These are phyloP conservation scores for Cornus controversa DNA, from an alignment of 148 eudicot genomes.

Conservation along the genomic window DNA sequence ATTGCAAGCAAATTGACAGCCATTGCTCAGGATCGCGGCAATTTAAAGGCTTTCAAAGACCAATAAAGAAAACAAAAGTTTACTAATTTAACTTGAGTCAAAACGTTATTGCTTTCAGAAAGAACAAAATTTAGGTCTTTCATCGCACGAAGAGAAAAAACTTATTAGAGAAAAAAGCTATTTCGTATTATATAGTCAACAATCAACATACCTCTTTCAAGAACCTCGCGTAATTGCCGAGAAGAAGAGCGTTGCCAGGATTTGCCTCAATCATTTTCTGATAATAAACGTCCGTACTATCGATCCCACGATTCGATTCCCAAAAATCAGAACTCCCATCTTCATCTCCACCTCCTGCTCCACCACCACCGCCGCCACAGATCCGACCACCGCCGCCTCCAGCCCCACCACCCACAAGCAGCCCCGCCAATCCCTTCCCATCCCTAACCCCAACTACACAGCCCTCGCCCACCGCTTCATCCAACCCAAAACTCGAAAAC, in stretches of 20 bases:
- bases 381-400: slow-evolving; percentile 9
- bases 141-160: neutral
- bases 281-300: slow-evolving; percentile 27
- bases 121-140: too few species aligned
- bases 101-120: too few species aligned
- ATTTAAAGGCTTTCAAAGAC: too few species aligned
- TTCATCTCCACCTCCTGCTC: slow-evolving; percentile 2
- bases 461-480: slow-evolving; percentile 1
- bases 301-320: slow-evolving; percentile 10
- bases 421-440: neutral
- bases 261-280: slow-evolving; percentile 39
- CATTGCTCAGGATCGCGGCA: too few species aligned
- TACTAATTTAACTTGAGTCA: too few species aligned
- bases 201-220: slow-evolving; percentile 35
- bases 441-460: neutral
- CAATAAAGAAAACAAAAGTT: too few species aligned
- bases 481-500: slow-evolving; percentile 14
- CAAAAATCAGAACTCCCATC: slow-evolving; percentile 10
- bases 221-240: slow-evolving; percentile 38
- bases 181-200: too few species aligned
- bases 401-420: neutral
- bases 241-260: slow-evolving; percentile 36
- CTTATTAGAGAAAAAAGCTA: too few species aligned
- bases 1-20: too few species aligned
- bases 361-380: slow-evolving; percentile 18